phyloP scores from a whole-genome alignment of 2,329 filamentous ascomycete species.

The Hymenoscyphus repandus region DNA sequence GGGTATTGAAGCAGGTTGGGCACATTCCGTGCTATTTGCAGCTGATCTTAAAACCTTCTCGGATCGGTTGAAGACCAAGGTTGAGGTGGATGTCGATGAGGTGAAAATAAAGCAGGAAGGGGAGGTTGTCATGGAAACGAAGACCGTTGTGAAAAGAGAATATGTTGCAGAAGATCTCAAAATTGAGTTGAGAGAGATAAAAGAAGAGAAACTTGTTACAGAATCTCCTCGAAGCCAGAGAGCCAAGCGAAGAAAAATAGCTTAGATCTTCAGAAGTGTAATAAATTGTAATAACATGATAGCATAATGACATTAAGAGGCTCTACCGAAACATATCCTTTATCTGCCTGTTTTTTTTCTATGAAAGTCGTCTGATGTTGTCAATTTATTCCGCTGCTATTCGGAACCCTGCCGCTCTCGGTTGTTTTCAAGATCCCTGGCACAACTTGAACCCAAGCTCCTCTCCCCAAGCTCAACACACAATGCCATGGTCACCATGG shows the following conservation, averaged over 20 bases:
- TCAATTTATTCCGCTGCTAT: too few species aligned
- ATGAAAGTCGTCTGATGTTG: too few species aligned
- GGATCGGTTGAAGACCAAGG: conserved; percentile 45
- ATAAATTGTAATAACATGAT: background rate
- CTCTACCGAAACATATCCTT: too few species aligned
- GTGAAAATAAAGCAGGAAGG: conserved; percentile 31
- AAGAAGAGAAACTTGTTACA: conserved; percentile 10
- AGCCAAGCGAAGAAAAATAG: conserved; percentile 24
- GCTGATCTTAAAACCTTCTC: conserved; percentile 86
- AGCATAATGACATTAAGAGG: background rate
- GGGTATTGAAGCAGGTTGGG: conserved; percentile 95
- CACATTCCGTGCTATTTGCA: conserved; percentile 93
- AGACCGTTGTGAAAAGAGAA: conserved; percentile 22
- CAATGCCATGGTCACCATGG: conserved; percentile 46
- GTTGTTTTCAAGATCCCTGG: background rate
- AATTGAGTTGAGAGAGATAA: conserved; percentile 19
- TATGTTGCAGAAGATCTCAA: conserved; percentile 17
- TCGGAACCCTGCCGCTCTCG: background rate
- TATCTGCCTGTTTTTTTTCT: too few species aligned
- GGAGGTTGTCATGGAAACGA: conserved; percentile 17
- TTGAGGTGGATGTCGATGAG: conserved; percentile 42
- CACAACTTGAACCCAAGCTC: conserved; percentile 1
- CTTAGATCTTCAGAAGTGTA: background rate
- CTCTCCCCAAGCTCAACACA: conserved; percentile 16
- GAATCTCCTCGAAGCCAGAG: conserved; percentile 22